Evolutionary conservation across 2,329 filamentous ascomycete species (phyloP).

Genomic region (Aspergillus uvarum): DNA sequence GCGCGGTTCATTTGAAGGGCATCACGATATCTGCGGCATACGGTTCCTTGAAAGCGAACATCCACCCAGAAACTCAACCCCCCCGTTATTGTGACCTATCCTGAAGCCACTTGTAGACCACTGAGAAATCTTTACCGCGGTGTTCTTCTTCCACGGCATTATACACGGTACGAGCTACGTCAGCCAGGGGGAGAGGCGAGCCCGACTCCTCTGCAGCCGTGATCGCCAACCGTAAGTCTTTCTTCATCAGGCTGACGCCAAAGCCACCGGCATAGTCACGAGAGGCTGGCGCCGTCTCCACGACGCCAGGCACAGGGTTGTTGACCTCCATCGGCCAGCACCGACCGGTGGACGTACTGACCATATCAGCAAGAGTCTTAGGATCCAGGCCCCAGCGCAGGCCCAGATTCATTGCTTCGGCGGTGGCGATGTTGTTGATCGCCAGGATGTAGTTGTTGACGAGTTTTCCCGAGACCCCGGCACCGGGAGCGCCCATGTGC

Average conservation of each 20-base stretch:
- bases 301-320: conserved; percentile 86
- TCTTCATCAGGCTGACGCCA: conserved; percentile 74
- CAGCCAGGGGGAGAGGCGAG: conserved; percentile 64
- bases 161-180: conserved; percentile 66
- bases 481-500: conserved; percentile 80
- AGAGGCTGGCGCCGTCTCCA: conserved; percentile 71
- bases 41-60: no score
- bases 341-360: conserved; percentile 89
- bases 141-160: conserved; percentile 63
- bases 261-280: conserved; percentile 78
- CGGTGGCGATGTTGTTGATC: conserved; percentile 79
- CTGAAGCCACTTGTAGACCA: conserved; percentile 70
- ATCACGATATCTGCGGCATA: no score
- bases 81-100: conserved; percentile 27
- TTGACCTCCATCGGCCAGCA: conserved; percentile 97
- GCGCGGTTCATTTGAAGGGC: no score
- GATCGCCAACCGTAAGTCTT: conserved; percentile 73
- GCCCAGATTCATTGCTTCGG: conserved; percentile 67
- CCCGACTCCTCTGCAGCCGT: conserved; percentile 68
- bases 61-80: background rate
- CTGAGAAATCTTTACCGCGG: conserved; percentile 74
- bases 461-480: conserved; percentile 86
- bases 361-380: conserved; percentile 73
- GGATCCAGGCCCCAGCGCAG: conserved; percentile 63
- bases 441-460: conserved; percentile 97